Evolutionary conservation across 306 rosid species (phyloP).

Genomic region (Arachis hypogaea): DNA sequence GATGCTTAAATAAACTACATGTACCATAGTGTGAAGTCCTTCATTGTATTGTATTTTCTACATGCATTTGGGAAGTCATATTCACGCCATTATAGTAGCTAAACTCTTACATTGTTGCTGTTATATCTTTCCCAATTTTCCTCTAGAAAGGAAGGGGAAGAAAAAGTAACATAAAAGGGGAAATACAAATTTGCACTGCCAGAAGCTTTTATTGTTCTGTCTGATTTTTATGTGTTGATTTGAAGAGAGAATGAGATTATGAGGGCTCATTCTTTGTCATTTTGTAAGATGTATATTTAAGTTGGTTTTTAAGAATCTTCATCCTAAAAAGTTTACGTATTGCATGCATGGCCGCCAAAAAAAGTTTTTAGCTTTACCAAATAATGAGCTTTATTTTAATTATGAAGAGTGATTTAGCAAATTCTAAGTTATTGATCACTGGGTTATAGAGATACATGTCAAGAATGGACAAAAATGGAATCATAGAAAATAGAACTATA

Average conservation of each 20-base stretch:
- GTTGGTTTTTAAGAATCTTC: not conserved
- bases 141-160: not conserved
- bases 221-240: not conserved
- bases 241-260: not conserved
- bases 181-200: no score
- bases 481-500: no score
- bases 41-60: conserved; percentile 2
- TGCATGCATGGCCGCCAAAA: not conserved
- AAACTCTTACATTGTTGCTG: conserved; percentile 5
- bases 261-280: not conserved
- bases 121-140: not conserved
- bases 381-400: conserved; percentile 8
- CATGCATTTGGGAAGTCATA: conserved; percentile 1
- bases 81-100: not conserved
- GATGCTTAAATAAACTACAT: not conserved
- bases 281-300: not conserved
- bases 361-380: not conserved
- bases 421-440: not conserved
- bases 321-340: not conserved
- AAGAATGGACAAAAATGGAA: not conserved
- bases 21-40: conserved; percentile 22
- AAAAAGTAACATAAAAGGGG: no score
- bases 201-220: no score
- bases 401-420: not conserved
- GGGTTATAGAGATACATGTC: not conserved